Evolutionary conservation across 768 basidiomycete genomes (phyloP).

Genomic region (Kwoniella heveanensis): DNA sequence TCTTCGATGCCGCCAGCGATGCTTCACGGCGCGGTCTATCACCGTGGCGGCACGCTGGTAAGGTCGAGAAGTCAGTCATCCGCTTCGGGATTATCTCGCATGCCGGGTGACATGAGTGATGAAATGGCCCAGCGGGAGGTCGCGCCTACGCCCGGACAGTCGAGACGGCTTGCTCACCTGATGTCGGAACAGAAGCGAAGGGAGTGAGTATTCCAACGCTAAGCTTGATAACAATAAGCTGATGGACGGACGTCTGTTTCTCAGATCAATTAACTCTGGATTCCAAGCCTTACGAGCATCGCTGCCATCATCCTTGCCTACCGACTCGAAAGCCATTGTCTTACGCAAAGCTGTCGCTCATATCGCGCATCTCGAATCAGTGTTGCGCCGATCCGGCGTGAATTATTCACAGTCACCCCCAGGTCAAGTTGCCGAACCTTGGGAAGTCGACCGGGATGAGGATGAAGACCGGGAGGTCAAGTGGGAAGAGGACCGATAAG

Average conservation of each 20-base stretch:
- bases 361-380: constrained; percentile 39
- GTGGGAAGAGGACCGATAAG: constrained; percentile 4
- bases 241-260: neutral
- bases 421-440: neutral
- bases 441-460: constrained; percentile 6
- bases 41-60: neutral
- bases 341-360: constrained; percentile 48
- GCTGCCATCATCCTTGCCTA: constrained; percentile 36
- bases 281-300: constrained; percentile 38
- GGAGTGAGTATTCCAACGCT: constrained; percentile 40
- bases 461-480: constrained; percentile 5
- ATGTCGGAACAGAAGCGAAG: constrained; percentile 53
- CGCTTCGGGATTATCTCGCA: constrained; percentile 9
- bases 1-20: constrained; percentile 14
- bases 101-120: constrained; percentile 10
- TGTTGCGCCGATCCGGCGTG: constrained; percentile 25
- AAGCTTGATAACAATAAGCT: neutral
- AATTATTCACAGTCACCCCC: constrained; percentile 15
- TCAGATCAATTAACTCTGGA: constrained; percentile 49
- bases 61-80: constrained; percentile 22
- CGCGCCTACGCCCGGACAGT: constrained; percentile 32
- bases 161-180: constrained; percentile 45
- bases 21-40: constrained; percentile 4
- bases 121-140: constrained; percentile 4
- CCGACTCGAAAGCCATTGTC: constrained; percentile 50